Evolutionary conservation across 140 eudicot genomes (phyloP).

Genomic region (Cichorium intybus): DNA sequence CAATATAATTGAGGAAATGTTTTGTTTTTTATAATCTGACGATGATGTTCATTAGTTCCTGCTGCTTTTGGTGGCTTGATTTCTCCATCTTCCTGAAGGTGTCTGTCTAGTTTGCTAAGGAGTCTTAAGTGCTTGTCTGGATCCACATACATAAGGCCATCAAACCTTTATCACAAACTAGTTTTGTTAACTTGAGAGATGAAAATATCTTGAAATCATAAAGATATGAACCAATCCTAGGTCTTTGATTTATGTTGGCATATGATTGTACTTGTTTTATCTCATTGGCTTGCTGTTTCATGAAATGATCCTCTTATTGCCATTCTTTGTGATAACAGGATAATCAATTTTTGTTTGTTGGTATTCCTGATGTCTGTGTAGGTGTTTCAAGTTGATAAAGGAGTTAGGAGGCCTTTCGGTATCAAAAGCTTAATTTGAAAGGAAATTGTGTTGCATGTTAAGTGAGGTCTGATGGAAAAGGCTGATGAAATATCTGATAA

Average conservation of each 20-base stretch:
- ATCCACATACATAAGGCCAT: not conserved
- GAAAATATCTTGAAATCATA: not conserved
- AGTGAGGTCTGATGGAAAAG: slow-evolving; percentile 48
- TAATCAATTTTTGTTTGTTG: slow-evolving; percentile 7
- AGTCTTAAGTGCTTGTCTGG: not conserved
- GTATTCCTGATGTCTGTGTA: slow-evolving; percentile 24
- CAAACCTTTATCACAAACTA: not conserved
- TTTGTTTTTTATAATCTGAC: not conserved
- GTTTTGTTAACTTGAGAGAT: not conserved
- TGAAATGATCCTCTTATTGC: not conserved
- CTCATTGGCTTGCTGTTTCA: not conserved
- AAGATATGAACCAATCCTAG: not conserved
- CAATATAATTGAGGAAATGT: not conserved
- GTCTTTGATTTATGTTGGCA: slow-evolving; percentile 10
- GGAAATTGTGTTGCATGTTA: slow-evolving; percentile 40
- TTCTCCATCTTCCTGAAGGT: not conserved
- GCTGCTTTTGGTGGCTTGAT: not conserved
- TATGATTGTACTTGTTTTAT: slow-evolving; percentile 1
- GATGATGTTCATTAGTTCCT: not conserved
- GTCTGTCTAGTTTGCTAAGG: not conserved
- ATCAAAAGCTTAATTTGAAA: slow-evolving; percentile 25
- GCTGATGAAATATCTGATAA: slow-evolving; percentile 48
- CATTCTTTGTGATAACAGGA: slow-evolving; percentile 13
- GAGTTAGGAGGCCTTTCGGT: slow-evolving; percentile 29
- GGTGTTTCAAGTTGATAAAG: slow-evolving; percentile 47